Base-by-base conservation (phyloP, 140 eudicot genomes). In the Artemisia princeps region DNA sequence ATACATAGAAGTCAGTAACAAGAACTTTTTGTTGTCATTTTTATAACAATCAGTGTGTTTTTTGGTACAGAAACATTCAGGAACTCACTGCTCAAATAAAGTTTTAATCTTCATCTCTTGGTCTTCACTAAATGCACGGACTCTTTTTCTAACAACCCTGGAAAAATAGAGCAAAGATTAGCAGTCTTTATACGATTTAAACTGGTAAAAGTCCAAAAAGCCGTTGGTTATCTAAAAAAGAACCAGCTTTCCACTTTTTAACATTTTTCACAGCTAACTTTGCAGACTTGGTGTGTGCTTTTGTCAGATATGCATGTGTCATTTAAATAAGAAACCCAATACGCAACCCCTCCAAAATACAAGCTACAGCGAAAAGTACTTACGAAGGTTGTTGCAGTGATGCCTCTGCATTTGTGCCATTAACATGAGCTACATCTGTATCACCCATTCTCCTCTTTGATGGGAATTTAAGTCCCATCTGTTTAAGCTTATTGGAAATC, bases 41-140 rank as follows among this genome's bases (percentile, higher is more conserved):
- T 7, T 60, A n/a, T 60, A 30, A 28, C n/a, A 28, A 60, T 51
- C 24, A 55, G 14, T 12, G 26, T 65, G 22, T 65, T 20, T 19
- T 64, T 46, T 6, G 24, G 52, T 45, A 67, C 22, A 33, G 55
- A 70, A 62, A 65, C 42, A 37, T 13, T 65, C 62, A 23, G 60
- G 66, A 73, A 81, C 96, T 87, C 72, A 91, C 98, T 91, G 95
- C 80, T 91, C 91, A 85, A 81, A 91, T 72, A 91, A 75, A 73
- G 76, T 75, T 82, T 53, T 85, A 40, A 91, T 82, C 83, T 69
- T 76, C 83, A 64, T 76, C 77, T 87, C 98, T 68, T 85, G 87
- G 59, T 79, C 90, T 64, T 80, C 80, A 64, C 82, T 88, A 62
- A 91, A 76, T 67, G 92, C 95, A n/a, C 79, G 80, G 23, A 74